Base-by-base conservation (phyloP, 257 asterid genomes). In the Paraleonurus japonicus region DNA sequence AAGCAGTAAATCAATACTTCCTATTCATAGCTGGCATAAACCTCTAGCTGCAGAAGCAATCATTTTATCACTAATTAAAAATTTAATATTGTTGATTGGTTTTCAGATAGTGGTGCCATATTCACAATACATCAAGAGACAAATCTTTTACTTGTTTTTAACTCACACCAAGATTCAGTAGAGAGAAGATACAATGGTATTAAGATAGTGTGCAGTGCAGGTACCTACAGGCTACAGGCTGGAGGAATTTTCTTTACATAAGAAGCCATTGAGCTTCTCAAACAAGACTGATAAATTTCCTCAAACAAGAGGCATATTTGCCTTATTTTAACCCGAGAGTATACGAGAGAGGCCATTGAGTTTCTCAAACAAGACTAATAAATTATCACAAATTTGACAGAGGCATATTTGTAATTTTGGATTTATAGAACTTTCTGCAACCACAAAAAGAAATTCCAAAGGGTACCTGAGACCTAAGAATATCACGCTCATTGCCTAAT, bases 401-500 rank as follows among this genome's bases (percentile, higher is more conserved):
- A 30, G 55, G 22, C n/a, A 66, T 17, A 6, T 10, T 11, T 41
- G 45, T 32, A 58, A 43, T 41, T 69, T 51, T 33, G 28, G 43
- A 62, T 39, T 66, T 66, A 32, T 8, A 63, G 45, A 80, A 41
- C 32, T 13, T 13, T 47, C 51, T 26, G 67, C n/a, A 67, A 7
- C 19, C 15, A 22, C 51, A 19, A 32, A 62, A 73, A 53, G 28
- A 26, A 67, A 43, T n/a, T 4, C 19, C 67, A 81, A 37, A 41
- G 74, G 58, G 72, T 85, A 95, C 98, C 96, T 92, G 99, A 64
- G 96, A 91, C 81, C 86, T 88, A 61, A 95, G 96, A 83, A 95
- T 82, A 61, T 95, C 99, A 45, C 88, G 90, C 76, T 95, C 98
- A 64, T 78, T 86, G 69, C 79, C 86, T 65, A 95, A 78, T 10